Percentiles rank a stretch among this genome's conserved stretches.
These are phyloP conservation scores for Fusarium albosuccineum DNA, from an alignment of 2,329 filamentous ascomycete genomes.

Conservation along the genomic window DNA sequence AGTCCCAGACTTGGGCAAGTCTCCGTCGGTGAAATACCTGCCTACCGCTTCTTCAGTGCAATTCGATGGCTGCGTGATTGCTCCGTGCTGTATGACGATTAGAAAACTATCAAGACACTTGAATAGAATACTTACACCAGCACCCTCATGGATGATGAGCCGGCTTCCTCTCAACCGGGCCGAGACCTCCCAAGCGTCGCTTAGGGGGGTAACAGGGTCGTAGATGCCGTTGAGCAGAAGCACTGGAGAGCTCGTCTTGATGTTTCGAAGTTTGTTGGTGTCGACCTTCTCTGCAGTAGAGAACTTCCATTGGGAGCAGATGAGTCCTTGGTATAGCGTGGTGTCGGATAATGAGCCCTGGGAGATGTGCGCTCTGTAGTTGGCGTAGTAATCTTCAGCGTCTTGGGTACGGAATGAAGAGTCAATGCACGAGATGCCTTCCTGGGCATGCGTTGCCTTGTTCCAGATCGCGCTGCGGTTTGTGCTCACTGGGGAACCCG, in stretches of 20 bases:
- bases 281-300: constrained; percentile 12
- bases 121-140: constrained; percentile 20
- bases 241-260: constrained; percentile 24
- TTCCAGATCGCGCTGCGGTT: neutral
- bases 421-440: constrained; percentile 25
- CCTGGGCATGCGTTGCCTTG: neutral
- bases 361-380: constrained; percentile 1
- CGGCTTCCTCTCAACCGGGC: constrained; percentile 22
- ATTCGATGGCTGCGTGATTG: neutral
- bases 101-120: neutral
- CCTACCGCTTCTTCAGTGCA: neutral
- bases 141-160: constrained; percentile 22
- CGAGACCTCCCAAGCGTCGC: constrained; percentile 20
- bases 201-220: constrained; percentile 19
- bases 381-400: constrained; percentile 17
- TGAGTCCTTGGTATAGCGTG: too few species aligned
- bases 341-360: constrained; percentile 3
- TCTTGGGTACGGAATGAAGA: constrained; percentile 19
- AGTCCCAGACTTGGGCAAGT: neutral
- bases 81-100: constrained; percentile 4
- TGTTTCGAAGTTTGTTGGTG: constrained; percentile 9
- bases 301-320: constrained; percentile 4
- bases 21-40: constrained; percentile 1
- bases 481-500: neutral
- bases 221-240: constrained; percentile 25